These are phyloP conservation scores for Skeletonema menzelii DNA, from an alignment of 108 stramenopile genomes.

Conservation along the genomic window DNA sequence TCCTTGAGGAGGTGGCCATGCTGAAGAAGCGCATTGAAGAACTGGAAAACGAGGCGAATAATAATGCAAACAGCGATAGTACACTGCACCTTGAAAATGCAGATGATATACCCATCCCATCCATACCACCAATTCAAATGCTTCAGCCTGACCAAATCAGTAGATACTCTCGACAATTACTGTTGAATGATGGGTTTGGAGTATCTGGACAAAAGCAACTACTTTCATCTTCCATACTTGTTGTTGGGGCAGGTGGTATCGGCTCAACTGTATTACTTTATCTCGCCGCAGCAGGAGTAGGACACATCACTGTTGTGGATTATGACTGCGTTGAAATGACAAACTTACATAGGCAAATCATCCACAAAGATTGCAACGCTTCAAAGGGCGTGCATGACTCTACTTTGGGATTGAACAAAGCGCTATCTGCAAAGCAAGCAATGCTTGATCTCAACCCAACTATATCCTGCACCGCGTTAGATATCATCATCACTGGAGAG, in stretches of 20 bases:
- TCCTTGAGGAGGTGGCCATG: conserved; percentile 24
- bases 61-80: neutral
- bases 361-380: conserved; percentile 67
- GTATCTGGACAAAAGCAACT: conserved; percentile 75
- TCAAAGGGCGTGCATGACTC: neutral
- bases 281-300: conserved; percentile 80
- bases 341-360: conserved; percentile 97
- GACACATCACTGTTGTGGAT: conserved; percentile 87
- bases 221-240: conserved; percentile 61
- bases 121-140: conserved; percentile 11
- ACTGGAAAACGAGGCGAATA: conserved; percentile 20
- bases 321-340: conserved; percentile 92
- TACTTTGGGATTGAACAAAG: conserved; percentile 81
- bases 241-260: conserved; percentile 88
- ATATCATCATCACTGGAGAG: conserved; percentile 42
- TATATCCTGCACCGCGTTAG: conserved; percentile 44
- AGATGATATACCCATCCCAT: conserved; percentile 23
- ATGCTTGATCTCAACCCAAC: conserved; percentile 73
- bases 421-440: conserved; percentile 67
- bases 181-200: conserved; percentile 73
- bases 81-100: neutral
- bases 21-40: conserved; percentile 34
- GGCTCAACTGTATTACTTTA: conserved; percentile 83
- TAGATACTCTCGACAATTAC: conserved; percentile 82
- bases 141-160: conserved; percentile 58